phyloP scores from a whole-genome alignment of 139 green algal species.

The Picochlorum costavermella region DNA sequence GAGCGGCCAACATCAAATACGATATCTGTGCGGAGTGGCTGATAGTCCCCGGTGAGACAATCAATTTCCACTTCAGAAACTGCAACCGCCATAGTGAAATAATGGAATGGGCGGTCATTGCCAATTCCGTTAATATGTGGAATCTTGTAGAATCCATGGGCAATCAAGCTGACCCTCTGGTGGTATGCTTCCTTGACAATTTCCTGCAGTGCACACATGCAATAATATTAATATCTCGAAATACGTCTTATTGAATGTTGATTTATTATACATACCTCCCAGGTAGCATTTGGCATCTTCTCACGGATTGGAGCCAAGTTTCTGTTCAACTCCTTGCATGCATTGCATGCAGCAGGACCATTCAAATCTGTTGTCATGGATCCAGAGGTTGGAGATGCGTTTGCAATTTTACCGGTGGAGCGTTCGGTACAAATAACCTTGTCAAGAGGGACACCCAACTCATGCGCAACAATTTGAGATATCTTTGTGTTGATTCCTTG shows the following conservation, averaged over 20 bases:
- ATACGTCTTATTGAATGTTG: no score
- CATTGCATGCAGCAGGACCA: constrained; percentile 75
- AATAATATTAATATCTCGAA: no score
- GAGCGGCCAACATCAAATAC: constrained; percentile 89
- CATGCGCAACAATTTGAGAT: constrained; percentile 70
- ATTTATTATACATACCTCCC: no score
- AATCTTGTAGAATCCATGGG: constrained; percentile 91
- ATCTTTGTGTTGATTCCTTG: constrained; percentile 98
- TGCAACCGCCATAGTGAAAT: constrained; percentile 68
- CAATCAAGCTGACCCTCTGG: constrained; percentile 78
- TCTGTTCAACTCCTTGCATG: constrained; percentile 73
- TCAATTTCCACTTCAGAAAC: constrained; percentile 85
- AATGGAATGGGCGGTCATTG: constrained; percentile 80
- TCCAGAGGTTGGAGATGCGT: constrained; percentile 85
- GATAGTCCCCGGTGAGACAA: constrained; percentile 70
- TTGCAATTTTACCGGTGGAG: constrained; percentile 94
- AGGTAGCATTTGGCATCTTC: constrained; percentile 14
- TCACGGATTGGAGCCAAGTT: constrained; percentile 55
- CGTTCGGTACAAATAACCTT: constrained; percentile 90
- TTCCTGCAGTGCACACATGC: constrained; percentile 20
- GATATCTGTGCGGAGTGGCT: constrained; percentile 71
- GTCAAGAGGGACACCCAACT: constrained; percentile 62
- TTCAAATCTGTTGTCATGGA: constrained; percentile 89
- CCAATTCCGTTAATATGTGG: constrained; percentile 80
- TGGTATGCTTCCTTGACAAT: constrained; percentile 70